Evolutionary conservation across 495 filamentous ascomycete genomes (phyloP), one percentile per base, ranked within the genome.

Genomic region (Penicillium parvum): DNA sequence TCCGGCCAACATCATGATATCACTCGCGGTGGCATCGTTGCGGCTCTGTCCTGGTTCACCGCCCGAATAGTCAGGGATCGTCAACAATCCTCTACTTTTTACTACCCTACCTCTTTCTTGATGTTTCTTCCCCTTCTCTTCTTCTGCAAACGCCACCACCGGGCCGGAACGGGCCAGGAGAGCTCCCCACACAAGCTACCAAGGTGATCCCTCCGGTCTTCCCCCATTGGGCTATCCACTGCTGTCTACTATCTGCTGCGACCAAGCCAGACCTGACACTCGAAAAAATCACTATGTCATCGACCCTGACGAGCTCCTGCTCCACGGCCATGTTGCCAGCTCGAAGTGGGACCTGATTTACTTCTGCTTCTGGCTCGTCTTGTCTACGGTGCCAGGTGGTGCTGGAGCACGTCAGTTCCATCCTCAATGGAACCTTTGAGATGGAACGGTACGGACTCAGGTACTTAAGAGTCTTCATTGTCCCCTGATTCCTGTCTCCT

Each of bases 141-240:
- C 28, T 30, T 3, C 12, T 37, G 20, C 9, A 37, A 37, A 12
- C n/a, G 20, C 19, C 10, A 9, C 20, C 35, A 37, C 11, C 11
- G 35, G 3, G 10, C 32, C 25, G 34, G 32, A 19, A 22, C 22
- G 29, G 43, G 20, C 16, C 29, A 40, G 28, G 36, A 18, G 18
- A 40, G 28, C 28, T 47, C 36, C 32, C 29, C 29, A 47, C 43
- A 47, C 17, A 15, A 47, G 11, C 36, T 39, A 4, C 10, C 4
- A 14, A 30, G 27, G 2, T 14, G n/a, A 14, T 30, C 5, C 15
- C 11, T 3, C n/a, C n/a, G 4, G 11, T 30, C 15, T 30, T 12
- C 27, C n/a, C 10, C 8, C 8, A 28, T 28, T 14, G 27, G 27
- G 27, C 27, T 14, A 30, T 30, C 27, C 11, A 7, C 11, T 5